Evolutionary conservation across 2,329 filamentous ascomycete genomes (phyloP), one percentile per base, ranked within the genome.

Genomic region (Pseudogymnoascus sp.): DNA sequence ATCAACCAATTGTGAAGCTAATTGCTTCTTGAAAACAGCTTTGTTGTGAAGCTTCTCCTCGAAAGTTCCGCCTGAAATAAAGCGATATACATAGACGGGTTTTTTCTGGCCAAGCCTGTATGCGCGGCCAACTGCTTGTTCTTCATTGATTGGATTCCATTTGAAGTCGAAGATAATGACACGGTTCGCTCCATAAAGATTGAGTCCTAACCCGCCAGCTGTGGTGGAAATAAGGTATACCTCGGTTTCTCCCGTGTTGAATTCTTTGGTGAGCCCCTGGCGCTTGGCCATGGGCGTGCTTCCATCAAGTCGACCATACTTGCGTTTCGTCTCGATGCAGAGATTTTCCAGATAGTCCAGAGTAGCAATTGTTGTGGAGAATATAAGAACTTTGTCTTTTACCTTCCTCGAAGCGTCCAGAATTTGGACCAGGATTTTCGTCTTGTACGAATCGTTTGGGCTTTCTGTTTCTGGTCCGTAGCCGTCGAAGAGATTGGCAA

Each of bases 61-160:
- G 66, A 88, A 92, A 0, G 91, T 94, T 1, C 91, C 92, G 1
- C 85, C 89, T 9, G 85, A 78, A 26, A 92, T 77, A 64, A 97
- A 85, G 15, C 88, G 87, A 74, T 97, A 97, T 1, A 97, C 91
- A 70, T 83, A 92, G 0, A 96, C 92, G 0, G 82, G 79, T 68
- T 92, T 94, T 37, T 75, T 77, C 72, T 97, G 92, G 0, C 92
- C 91, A 35, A 97, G 82, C 0, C 92, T 89, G 73, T 94, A 96
- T 0, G 90, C 88, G 60, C 92, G 83, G 1, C 91, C 92, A 59
- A 96, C 84, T 1, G 92, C 92, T 74, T 97, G 92, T 68, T 92
- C 87, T 72, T 96, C 92, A 70, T 86, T 80, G 4, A 85, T 81
- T 0, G 92, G 92, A 65, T 92, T 94, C 75, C 86, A 96, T 64